A percentile compares a stretch with the other conserved stretches of the same genome.
phyloP scores from a whole-genome alignment of 2,329 filamentous ascomycete species.

The Botryosphaeria dothidea region DNA sequence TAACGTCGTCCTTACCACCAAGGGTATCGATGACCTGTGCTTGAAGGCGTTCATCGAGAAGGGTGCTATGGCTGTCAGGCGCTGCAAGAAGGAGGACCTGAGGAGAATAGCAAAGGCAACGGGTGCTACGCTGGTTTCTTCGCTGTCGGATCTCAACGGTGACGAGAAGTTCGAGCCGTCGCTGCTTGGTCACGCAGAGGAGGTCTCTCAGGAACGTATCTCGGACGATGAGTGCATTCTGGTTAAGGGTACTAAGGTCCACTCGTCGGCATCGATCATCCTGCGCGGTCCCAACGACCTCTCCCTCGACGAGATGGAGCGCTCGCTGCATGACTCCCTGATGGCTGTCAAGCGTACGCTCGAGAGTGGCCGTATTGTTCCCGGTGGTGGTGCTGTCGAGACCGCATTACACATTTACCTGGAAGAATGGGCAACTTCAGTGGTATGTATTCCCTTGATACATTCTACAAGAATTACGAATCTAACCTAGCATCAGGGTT shows the following conservation, averaged over 20 bases:
- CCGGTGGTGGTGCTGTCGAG: slow-evolving; percentile 93
- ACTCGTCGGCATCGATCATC: slow-evolving; percentile 93
- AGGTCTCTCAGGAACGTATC: slow-evolving; percentile 97
- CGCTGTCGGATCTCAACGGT: slow-evolving; percentile 92
- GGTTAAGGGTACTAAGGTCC: slow-evolving; percentile 91
- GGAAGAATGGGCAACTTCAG: slow-evolving; percentile 96
- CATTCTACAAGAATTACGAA: too few relatives aligned
- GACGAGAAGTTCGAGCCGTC: slow-evolving; percentile 95
- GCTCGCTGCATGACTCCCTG: slow-evolving; percentile 93
- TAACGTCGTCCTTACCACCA: slow-evolving; percentile 94
- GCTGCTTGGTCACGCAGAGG: slow-evolving; percentile 86
- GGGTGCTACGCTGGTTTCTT: slow-evolving; percentile 88
- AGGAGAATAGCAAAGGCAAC: slow-evolving; percentile 94
- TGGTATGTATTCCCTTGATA: slow-evolving; percentile 60
- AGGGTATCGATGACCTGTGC: slow-evolving; percentile 96
- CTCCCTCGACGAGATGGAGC: slow-evolving; percentile 98
- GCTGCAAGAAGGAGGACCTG: slow-evolving; percentile 98
- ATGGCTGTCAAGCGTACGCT: slow-evolving; percentile 96
- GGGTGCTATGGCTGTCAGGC: slow-evolving; percentile 90
- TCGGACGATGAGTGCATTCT: slow-evolving; percentile 98
- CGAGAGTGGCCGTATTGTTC: slow-evolving; percentile 95
- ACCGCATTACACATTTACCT: slow-evolving; percentile 99
- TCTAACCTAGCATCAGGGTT: slow-evolving; percentile 56
- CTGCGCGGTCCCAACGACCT: slow-evolving; percentile 95
- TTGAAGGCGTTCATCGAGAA: slow-evolving; percentile 93